Evolutionary conservation across 148 eudicot species (phyloP).

Genomic region (Rhododendron vialii): DNA sequence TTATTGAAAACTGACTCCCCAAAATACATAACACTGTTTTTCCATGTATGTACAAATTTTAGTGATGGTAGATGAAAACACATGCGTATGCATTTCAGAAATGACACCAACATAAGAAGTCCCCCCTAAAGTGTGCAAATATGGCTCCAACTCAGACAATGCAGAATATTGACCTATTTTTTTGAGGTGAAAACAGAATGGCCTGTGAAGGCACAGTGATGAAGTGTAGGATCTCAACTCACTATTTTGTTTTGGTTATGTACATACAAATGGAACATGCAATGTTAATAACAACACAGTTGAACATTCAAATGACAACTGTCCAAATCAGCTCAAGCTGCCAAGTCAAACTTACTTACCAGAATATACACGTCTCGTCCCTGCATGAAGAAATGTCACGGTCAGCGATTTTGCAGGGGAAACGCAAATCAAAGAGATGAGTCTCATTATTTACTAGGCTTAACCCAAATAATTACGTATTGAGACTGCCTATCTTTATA

Average conservation of each 20-base stretch:
- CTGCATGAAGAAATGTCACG: slow-evolving; percentile 38
- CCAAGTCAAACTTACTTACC: slow-evolving; percentile 53
- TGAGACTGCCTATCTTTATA: not conserved
- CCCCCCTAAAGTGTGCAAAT: not conserved
- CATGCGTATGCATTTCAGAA: not conserved
- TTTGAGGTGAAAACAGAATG: not conserved
- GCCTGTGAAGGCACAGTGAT: not conserved
- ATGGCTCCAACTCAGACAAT: not conserved
- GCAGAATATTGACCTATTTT: not conserved
- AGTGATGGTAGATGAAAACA: not conserved
- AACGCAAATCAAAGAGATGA: slow-evolving; percentile 4
- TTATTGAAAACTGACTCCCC: not conserved
- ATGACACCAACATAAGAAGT: not conserved
- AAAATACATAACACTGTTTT: not conserved
- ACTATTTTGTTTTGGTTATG: not conserved
- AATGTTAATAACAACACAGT: not conserved
- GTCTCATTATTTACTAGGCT: not conserved
- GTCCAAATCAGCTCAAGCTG: slow-evolving; percentile 13
- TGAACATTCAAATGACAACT: not conserved
- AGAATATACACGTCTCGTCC: slow-evolving; percentile 92
- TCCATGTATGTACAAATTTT: not conserved
- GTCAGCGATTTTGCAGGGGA: slow-evolving; percentile 15
- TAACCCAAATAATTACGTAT: not conserved
- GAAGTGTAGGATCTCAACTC: not conserved
- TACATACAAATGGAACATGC: not conserved